phyloP scores from a whole-genome alignment of 1,284 basidiomycete genomes.

The Lentinus polychrous region DNA sequence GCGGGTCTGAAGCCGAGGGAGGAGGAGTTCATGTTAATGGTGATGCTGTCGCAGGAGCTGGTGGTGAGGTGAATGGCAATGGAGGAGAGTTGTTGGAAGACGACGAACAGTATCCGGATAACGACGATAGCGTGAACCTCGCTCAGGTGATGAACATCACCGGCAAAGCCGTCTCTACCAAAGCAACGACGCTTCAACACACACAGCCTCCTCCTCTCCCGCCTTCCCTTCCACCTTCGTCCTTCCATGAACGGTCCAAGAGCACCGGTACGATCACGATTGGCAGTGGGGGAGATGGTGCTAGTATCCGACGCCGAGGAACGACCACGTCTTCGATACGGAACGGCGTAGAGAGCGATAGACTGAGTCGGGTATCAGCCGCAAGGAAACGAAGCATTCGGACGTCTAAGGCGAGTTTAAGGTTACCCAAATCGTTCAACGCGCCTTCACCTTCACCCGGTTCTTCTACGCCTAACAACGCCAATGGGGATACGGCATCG shows the following conservation, averaged over 20 bases:
- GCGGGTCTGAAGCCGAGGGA: slow-evolving; percentile 30
- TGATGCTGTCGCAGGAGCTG: slow-evolving; percentile 18
- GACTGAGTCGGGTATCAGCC: slow-evolving; percentile 39
- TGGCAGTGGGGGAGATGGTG: slow-evolving; percentile 1
- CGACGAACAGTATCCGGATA: slow-evolving; percentile 5
- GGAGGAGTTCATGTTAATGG: slow-evolving; percentile 25
- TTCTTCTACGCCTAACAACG: background rate
- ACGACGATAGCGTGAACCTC: slow-evolving; percentile 19
- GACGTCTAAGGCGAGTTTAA: slow-evolving; percentile 50
- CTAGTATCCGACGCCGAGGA: background rate
- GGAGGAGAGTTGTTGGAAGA: background rate
- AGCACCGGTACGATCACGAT: too few relatives aligned
- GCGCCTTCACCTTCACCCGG: slow-evolving; percentile 11
- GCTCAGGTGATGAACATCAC: slow-evolving; percentile 28
- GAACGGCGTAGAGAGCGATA: slow-evolving; percentile 10
- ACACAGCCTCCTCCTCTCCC: slow-evolving; percentile 1
- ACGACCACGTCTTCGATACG: background rate
- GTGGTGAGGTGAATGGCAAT: slow-evolving; percentile 26
- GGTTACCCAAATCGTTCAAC: slow-evolving; percentile 34
- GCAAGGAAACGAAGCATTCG: slow-evolving; percentile 53
- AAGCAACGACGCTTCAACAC: slow-evolving; percentile 20
- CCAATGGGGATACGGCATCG: background rate
- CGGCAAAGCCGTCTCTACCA: slow-evolving; percentile 26
- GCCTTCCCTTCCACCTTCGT: slow-evolving; percentile 5
- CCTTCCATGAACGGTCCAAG: background rate